phyloP scores from a whole-genome alignment of 2,329 filamentous ascomycete species.

The Chaetomiaceae sp. region DNA sequence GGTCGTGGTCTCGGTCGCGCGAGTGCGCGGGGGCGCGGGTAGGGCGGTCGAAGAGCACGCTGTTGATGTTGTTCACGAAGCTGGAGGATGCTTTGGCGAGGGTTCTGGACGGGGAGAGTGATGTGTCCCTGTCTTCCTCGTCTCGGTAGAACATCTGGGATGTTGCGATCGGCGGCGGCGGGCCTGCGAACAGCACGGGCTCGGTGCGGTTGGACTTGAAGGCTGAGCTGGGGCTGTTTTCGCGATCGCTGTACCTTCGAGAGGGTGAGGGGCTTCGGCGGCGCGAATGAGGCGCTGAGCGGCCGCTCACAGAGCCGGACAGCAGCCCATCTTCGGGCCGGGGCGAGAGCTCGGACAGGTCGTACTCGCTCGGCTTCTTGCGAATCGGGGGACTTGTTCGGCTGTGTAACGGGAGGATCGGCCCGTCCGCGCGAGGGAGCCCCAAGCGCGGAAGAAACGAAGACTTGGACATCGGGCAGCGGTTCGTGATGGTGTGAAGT shows the following conservation, averaged over 20 bases:
- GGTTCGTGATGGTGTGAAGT: too few relatives aligned
- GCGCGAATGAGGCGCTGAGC: constrained; percentile 8
- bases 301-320: constrained; percentile 7
- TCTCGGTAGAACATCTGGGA: constrained; percentile 36
- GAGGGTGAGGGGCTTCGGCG: constrained; percentile 17
- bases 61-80: constrained; percentile 28
- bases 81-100: constrained; percentile 13
- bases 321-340: constrained; percentile 24
- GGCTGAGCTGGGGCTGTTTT: constrained; percentile 28
- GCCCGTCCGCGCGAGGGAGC: constrained; percentile 21
- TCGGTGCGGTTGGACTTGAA: constrained; percentile 27
- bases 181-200: constrained; percentile 40
- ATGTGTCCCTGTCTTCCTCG: constrained; percentile 23
- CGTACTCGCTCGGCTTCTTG: constrained; percentile 30
- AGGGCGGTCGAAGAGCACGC: constrained; percentile 35
- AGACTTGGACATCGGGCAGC: constrained; percentile 23
- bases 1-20: constrained; percentile 22
- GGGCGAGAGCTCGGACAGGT: constrained; percentile 30
- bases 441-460: constrained; percentile 29
- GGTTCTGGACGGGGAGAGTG: background rate
- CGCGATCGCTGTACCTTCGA: constrained; percentile 16
- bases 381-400: constrained; percentile 23
- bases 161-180: constrained; percentile 45
- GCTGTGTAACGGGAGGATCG: constrained; percentile 27
- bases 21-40: constrained; percentile 4